These are phyloP conservation scores for Dalechampia spathulata DNA, from an alignment of 441 rosid species.

Conservation along the genomic window DNA sequence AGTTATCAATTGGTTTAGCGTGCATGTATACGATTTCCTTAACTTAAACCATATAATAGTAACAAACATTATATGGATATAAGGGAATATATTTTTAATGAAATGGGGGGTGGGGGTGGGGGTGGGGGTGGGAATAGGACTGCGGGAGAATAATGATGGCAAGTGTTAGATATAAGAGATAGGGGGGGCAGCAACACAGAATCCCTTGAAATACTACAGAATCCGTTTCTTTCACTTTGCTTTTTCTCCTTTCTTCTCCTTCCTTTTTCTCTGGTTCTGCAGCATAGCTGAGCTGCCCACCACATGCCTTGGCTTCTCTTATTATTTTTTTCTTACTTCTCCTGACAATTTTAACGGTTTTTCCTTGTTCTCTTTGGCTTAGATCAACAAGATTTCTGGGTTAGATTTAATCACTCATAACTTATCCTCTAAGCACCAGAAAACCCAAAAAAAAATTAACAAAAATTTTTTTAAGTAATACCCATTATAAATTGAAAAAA, in stretches of 20 bases:
- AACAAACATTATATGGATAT: no score
- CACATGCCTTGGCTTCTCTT: conserved; percentile 34
- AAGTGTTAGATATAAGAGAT: conserved; percentile 29
- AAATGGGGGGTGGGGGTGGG: not conserved
- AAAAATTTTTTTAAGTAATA: no score
- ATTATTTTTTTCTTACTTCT: not conserved
- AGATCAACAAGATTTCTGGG: no score
- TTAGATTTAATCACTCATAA: no score
- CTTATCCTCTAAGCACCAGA: no score
- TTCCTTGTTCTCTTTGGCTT: not conserved
- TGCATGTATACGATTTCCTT: no score
- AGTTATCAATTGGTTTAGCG: no score
- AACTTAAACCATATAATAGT: no score
- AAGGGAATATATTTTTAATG: not conserved
- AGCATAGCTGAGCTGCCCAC: conserved; percentile 40
- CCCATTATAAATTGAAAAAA: no score
- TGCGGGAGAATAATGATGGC: conserved; percentile 35
- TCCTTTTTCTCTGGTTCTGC: no score
- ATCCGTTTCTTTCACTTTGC: conserved; percentile 55
- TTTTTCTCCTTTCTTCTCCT: conserved; percentile 19
- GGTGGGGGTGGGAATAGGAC: conserved; percentile 6
- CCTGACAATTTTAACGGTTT: conserved; percentile 26
- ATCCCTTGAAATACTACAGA: conserved; percentile 83
- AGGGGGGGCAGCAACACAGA: no score
- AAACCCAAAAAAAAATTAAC: no score